A percentile compares a stretch with the other conserved stretches of the same genome.
Evolutionary conservation across 331 rosid species (phyloP).

Genomic region (Rhamnella rubrinervis): DNA sequence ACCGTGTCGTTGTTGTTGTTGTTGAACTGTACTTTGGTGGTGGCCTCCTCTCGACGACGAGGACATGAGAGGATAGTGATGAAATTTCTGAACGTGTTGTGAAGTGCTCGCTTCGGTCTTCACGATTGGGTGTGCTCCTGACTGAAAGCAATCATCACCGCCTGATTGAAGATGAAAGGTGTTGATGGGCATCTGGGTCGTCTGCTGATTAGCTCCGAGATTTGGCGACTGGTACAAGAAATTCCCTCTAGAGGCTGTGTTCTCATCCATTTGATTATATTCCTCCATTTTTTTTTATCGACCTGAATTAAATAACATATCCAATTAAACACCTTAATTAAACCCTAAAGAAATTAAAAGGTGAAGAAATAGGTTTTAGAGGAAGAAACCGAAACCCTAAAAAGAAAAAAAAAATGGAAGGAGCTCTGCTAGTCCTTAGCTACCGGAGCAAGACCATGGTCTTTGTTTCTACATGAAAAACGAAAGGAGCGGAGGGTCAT

Average conservation of each 20-base stretch:
- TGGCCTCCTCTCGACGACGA: slow-evolving; percentile 19
- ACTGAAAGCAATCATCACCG: slow-evolving; percentile 51
- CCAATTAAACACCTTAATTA: slow-evolving; percentile 16
- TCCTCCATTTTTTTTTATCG: slow-evolving; percentile 53
- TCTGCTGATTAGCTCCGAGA: slow-evolving; percentile 35
- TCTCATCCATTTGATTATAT: slow-evolving; percentile 58
- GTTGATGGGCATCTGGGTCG: slow-evolving; percentile 41
- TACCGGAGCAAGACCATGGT: not conserved
- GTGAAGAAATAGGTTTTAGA: not conserved
- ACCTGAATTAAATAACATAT: not conserved
- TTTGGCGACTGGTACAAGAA: slow-evolving; percentile 60
- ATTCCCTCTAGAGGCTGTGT: slow-evolving; percentile 56
- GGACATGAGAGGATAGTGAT: slow-evolving; percentile 38
- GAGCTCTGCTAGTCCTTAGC: not conserved
- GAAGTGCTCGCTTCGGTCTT: slow-evolving; percentile 74
- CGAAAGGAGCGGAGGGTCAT: too few relatives aligned
- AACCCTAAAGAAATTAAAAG: slow-evolving; percentile 40
- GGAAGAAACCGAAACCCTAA: slow-evolving; percentile 21
- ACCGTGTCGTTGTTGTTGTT: slow-evolving; percentile 36
- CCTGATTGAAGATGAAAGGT: slow-evolving; percentile 64
- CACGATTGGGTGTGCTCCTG: slow-evolving; percentile 50
- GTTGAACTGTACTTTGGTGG: slow-evolving; percentile 28
- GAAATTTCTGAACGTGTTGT: slow-evolving; percentile 60
- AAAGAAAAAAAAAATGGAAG: not conserved
- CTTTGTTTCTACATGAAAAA: not conserved